Conservation (phyloP, 164 flowering plant species). For the Vitis rotundifolia region DNA sequence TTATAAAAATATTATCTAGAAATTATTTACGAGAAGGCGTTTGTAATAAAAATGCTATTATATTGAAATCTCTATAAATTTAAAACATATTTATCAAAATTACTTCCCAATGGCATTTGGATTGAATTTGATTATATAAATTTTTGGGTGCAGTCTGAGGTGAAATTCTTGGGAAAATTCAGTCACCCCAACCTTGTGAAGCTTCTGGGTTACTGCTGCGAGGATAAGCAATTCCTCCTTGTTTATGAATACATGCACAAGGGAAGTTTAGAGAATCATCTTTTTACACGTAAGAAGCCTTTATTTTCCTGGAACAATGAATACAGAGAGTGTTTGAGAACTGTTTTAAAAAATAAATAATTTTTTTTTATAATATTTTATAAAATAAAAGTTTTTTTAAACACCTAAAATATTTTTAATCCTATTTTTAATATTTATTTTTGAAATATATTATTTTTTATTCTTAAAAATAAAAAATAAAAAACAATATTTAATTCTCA, state of each 20-base stretch:
- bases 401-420: too few relatives aligned
- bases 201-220: constrained; percentile 61
- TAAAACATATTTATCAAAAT: too few relatives aligned
- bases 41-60: too few relatives aligned
- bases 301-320: neutral
- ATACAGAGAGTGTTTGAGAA: too few relatives aligned
- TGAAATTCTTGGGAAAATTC: constrained; percentile 59
- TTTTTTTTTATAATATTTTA: too few relatives aligned
- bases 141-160: constrained; percentile 48
- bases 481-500: neutral
- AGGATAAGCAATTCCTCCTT: constrained; percentile 51
- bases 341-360: too few relatives aligned
- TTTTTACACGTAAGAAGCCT: constrained; percentile 49
- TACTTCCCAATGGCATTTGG: neutral
- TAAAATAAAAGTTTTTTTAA: too few relatives aligned
- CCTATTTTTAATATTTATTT: neutral
- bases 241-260: constrained; percentile 60
- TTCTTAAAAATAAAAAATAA: neutral
- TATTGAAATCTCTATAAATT: too few relatives aligned
- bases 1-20: too few relatives aligned
- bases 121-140: neutral
- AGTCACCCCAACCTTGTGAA: constrained; percentile 59
- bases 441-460: neutral
- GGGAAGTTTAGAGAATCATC: constrained; percentile 65
- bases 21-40: too few relatives aligned